phyloP scores from a whole-genome alignment of 192 early-diverging fungal genomes.

The Linnemannia hyalina region DNA sequence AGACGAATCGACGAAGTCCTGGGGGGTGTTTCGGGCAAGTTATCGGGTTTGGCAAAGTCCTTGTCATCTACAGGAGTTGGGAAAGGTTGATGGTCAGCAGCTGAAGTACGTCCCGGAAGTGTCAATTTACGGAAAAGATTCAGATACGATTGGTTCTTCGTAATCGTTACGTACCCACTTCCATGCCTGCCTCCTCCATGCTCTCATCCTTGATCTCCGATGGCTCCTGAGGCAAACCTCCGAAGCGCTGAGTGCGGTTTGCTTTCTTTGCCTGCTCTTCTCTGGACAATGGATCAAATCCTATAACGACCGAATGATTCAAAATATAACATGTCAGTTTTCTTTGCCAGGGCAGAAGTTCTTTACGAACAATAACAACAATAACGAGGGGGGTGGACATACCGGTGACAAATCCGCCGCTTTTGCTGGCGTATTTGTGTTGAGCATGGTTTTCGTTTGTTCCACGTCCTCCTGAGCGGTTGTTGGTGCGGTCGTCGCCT shows the following conservation, averaged over 20 bases:
- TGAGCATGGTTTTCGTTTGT: background rate
- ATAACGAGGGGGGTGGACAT: background rate
- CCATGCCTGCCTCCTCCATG: conserved; percentile 44
- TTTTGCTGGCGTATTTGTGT: conserved; percentile 32
- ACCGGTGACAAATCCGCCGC: conserved; percentile 50
- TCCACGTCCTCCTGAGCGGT: background rate
- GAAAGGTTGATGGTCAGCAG: background rate
- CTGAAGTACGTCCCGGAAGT: background rate
- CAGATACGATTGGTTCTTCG: background rate
- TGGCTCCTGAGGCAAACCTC: conserved; percentile 1
- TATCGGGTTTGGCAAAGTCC: conserved; percentile 28
- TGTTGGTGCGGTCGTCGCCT: conserved; percentile 5
- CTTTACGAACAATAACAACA: background rate
- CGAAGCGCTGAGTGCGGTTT: conserved; percentile 40
- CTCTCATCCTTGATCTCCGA: conserved; percentile 9
- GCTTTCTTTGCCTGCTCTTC: conserved; percentile 47
- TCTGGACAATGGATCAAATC: conserved; percentile 48
- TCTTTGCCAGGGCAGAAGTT: background rate
- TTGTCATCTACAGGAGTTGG: conserved; percentile 17
- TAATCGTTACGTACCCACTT: conserved; percentile 30
- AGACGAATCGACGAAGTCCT: conserved; percentile 43
- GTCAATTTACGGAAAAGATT: background rate
- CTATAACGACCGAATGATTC: conserved; percentile 2
- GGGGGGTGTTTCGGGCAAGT: conserved; percentile 41
- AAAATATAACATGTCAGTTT: background rate